These are phyloP conservation scores for Xylaria sp. DNA, from an alignment of 2,329 filamentous ascomycete genomes.

Conservation along the genomic window DNA sequence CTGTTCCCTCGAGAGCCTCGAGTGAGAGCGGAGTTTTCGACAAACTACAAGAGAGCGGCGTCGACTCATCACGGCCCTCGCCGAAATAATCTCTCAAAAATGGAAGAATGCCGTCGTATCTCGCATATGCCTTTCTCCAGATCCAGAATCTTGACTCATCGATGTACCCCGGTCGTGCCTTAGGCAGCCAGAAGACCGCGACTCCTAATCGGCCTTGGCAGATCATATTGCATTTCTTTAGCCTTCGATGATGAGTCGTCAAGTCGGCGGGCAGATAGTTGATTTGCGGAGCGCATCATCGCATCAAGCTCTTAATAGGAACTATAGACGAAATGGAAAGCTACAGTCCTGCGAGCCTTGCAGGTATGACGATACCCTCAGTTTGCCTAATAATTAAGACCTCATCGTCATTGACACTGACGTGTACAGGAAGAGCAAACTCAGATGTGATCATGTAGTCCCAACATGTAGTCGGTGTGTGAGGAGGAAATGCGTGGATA, in stretches of 20 bases:
- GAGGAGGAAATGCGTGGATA: slow-evolving; percentile 46
- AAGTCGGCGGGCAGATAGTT: slow-evolving; percentile 46
- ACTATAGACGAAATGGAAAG: slow-evolving; percentile 52
- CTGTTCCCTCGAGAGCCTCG: slow-evolving; percentile 13
- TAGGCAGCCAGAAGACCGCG: slow-evolving; percentile 30
- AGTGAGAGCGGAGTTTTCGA: slow-evolving; percentile 25
- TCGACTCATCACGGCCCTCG: slow-evolving; percentile 18
- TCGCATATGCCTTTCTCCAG: background rate
- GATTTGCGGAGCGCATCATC: slow-evolving; percentile 41
- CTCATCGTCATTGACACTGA: slow-evolving; percentile 41
- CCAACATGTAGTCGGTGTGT: slow-evolving; percentile 51
- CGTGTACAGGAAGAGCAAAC: slow-evolving; percentile 49
- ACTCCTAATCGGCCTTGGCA: slow-evolving; percentile 26
- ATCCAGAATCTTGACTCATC: slow-evolving; percentile 28
- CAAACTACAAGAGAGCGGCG: slow-evolving; percentile 36
- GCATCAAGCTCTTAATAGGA: slow-evolving; percentile 44
- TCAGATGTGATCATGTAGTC: slow-evolving; percentile 52
- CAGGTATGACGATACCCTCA: slow-evolving; percentile 38
- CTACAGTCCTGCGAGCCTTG: slow-evolving; percentile 51
- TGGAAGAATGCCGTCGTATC: slow-evolving; percentile 32
- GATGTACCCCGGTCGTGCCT: slow-evolving; percentile 31
- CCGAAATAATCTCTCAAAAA: slow-evolving; percentile 28
- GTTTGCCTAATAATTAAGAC: slow-evolving; percentile 20
- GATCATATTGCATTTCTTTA: slow-evolving; percentile 15
- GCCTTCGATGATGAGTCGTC: slow-evolving; percentile 40